Base-by-base conservation (phyloP, 2,329 filamentous ascomycete genomes). In the Aphanocladium album region DNA sequence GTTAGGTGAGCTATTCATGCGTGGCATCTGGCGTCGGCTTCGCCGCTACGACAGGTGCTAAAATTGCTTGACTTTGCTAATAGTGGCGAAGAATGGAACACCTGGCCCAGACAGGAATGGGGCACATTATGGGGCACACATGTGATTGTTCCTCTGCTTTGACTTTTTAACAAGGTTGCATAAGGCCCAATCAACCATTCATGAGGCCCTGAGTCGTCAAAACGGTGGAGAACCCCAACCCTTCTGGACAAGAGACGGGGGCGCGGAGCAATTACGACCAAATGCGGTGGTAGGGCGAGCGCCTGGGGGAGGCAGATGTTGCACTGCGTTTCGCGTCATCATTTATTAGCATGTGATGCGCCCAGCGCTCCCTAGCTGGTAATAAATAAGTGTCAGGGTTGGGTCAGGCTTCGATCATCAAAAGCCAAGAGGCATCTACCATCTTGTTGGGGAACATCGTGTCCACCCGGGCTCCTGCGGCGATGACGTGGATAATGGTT, bases 71-170 rank as follows among this genome's bases (percentile, higher is more conserved):
- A 57, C 54, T 17, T 35, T 25, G 35, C 21, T 47, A 21, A 5
- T 23, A 17, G 55, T 51, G 56, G 56, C 56, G n/a, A 58, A 39
- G 14, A 39, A 23, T n/a, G 25, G 27, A n/a, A 25, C 35, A 11
- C 56, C 23, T 33, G 25, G 25, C 21, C 46, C 19, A n/a, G 47
- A 33, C 33, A 12, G 23, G 41, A 27, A 46, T 30, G 33, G 33
- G 21, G 51, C 17, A 5, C 17, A 7, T 17, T n/a, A 58, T 43
- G 46, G 56, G 33, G 35, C 35, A 17, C 56, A 14, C 56, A 58
- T 58, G 56, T 58, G 56, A 58, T 58, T 58, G 25, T 43, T 33
- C 17, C 19, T 27, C 21, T 25, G 30, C 25, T 55, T 47, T 56
- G 33, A 27, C 43, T 49, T n/a, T 25, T 57, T 19, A 27, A 52